Evolutionary conservation across 306 rosid species (phyloP).

Genomic region (Quercus alba): DNA sequence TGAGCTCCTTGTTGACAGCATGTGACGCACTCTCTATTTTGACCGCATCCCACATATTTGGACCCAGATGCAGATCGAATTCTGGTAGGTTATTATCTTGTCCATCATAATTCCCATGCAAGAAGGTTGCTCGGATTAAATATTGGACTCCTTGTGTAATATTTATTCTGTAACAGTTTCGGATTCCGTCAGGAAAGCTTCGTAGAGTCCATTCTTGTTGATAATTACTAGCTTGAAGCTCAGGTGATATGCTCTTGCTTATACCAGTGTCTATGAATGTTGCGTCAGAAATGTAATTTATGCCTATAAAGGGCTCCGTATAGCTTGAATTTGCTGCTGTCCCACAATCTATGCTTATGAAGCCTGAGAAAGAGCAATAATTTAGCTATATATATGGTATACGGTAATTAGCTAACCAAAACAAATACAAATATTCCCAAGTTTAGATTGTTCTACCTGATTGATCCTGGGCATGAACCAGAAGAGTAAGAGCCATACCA

Average conservation of each 20-base stretch:
- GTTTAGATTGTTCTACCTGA: slow-evolving; percentile 27
- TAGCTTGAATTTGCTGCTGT: slow-evolving; percentile 20
- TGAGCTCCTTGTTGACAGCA: slow-evolving; percentile 13
- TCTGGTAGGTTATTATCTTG: slow-evolving; percentile 15
- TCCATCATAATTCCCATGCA: slow-evolving; percentile 55
- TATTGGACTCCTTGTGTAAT: slow-evolving; percentile 24
- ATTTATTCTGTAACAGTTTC: slow-evolving; percentile 53
- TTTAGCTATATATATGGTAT: no score
- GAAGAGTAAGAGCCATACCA: slow-evolving; percentile 2
- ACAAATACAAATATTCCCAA: no score
- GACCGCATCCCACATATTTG: slow-evolving; percentile 39
- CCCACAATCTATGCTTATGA: slow-evolving; percentile 61
- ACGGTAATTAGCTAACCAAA: no score
- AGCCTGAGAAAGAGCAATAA: slow-evolving; percentile 11
- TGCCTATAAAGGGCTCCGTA: slow-evolving; percentile 7
- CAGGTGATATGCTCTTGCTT: slow-evolving; percentile 10
- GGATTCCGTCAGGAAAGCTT: slow-evolving; percentile 48
- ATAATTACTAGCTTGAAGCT: neutral
- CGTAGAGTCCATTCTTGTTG: slow-evolving; percentile 26
- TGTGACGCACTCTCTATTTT: neutral
- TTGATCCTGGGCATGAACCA: slow-evolving; percentile 42
- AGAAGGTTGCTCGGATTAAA: slow-evolving; percentile 34
- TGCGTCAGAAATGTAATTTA: slow-evolving; percentile 47
- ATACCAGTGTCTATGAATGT: slow-evolving; percentile 37
- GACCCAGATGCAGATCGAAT: slow-evolving; percentile 49